Evolutionary conservation across 257 asterid genomes (phyloP), one percentile per base, ranked within the genome.

Genomic region (Fraxinus cuspidata): DNA sequence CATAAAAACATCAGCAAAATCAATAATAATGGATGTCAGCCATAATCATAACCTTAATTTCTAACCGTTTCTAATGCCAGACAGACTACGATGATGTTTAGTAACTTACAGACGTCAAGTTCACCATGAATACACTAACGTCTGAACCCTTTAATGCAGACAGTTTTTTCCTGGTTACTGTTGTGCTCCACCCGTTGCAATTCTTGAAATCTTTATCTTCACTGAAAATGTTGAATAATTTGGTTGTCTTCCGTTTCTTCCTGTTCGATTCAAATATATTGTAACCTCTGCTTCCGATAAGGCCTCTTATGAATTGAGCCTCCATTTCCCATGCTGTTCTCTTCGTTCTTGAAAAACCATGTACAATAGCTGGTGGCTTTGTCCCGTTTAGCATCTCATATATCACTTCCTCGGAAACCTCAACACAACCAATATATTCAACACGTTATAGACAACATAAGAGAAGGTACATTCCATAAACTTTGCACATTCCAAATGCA

Each of bases 111-210:
- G 63, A 35, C 25, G 96, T 91, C 77, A 95, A 85, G 85, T 93
- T 91, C 64, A 95, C 98, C 96, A 93, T 86, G 85, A 89, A 91
- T n/a, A 89, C 16, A 7, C 99, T 96, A 10, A 87, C 72, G 64
- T 82, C 67, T 15, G 90, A 77, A 47, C 77, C 89, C 84, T 71
- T 85, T 18, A 95, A 78, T 0, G 86, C 89, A 0, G 89, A 60
- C 49, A 85, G 75, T 79, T 87, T 88, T 75, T 88, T 92, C 82
- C 74, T 37, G 2, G 90, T 85, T 0, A 92, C 93, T 0, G 91
- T 82, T 0, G 94, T 84, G 87, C 98, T 93, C 99, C 99, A 93
- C 12, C 99, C 99, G 6, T 95, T 86, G 82, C 90, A 78, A 21
- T 95, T 95, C 73, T 89, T 75, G 9, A 95, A 93, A 84, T 93